These are phyloP conservation scores for Rutstroemia sp. DNA, from an alignment of 2,329 filamentous ascomycete species.

Conservation along the genomic window DNA sequence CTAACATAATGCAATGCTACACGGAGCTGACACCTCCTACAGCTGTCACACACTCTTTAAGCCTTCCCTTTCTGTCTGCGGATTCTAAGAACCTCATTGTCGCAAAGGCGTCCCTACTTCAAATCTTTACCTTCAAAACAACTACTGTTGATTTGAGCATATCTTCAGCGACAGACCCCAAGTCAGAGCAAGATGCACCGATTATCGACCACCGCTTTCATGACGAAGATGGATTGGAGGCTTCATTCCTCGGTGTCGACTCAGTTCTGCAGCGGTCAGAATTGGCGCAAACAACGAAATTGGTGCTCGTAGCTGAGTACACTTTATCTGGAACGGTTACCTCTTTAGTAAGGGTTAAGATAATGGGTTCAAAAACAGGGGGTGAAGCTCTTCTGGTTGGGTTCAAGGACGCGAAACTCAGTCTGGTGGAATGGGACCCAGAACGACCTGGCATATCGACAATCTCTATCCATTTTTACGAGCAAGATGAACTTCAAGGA, in stretches of 20 bases:
- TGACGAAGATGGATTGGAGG: slow-evolving; percentile 57
- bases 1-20: slow-evolving; percentile 80
- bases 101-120: slow-evolving; percentile 85
- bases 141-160: slow-evolving; percentile 52
- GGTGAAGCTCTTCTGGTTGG: slow-evolving; percentile 79
- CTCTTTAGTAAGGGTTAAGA: slow-evolving; percentile 71
- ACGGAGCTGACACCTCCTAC: slow-evolving; percentile 91
- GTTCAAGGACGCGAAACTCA: slow-evolving; percentile 86
- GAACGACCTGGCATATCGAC: slow-evolving; percentile 73
- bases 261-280: slow-evolving; percentile 54
- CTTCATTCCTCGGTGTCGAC: slow-evolving; percentile 59
- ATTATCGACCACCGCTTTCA: slow-evolving; percentile 42
- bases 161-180: slow-evolving; percentile 16
- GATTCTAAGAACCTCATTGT: slow-evolving; percentile 79
- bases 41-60: slow-evolving; percentile 83
- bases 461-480: slow-evolving; percentile 95
- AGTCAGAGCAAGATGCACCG: slow-evolving; percentile 35
- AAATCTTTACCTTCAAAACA: slow-evolving; percentile 73
- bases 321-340: slow-evolving; percentile 76
- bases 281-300: slow-evolving; percentile 61
- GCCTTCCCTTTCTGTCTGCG: slow-evolving; percentile 67
- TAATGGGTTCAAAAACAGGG: slow-evolving; percentile 64
- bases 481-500: slow-evolving; percentile 80
- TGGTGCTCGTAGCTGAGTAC: slow-evolving; percentile 81
- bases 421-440: slow-evolving; percentile 88